Evolutionary conservation across 495 filamentous ascomycete species (phyloP), one percentile per base, ranked within the genome.

Genomic region (Cryomyces antarcticus): DNA sequence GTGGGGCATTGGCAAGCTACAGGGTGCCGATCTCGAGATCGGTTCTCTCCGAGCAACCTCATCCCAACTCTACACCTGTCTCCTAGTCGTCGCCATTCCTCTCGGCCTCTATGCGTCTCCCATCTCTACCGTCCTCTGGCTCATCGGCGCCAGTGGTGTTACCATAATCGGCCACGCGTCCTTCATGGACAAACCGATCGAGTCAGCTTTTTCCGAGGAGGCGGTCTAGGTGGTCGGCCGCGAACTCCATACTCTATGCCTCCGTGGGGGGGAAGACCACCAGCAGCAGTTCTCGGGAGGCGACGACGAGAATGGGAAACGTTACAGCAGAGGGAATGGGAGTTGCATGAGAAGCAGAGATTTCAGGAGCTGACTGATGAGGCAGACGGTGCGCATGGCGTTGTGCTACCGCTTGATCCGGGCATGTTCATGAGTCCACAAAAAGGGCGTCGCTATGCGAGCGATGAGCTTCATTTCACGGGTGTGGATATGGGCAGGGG

Each of bases 191-290:
- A 94, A 93, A 71, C 88, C 88, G 33, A 94, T 96, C 70, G 89
- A 95, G 75, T 87, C 88, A 86, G 86, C 88, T 97, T 97, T 97
- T 95, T 97, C 92, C 73, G 89, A 93, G 89, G 92, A 96, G 88
- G 89, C 86, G 87, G 87, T 95, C 82, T 96, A 95, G 77, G 73
- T 87, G 86, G 86, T 93, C 86, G 87, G 82, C 86, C 85, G 85
- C 86, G 82, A 92, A 74, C 83, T 93, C 86, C 85, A 78, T 75
- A 84, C 74, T 69, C 70, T 80, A 77, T 77, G 31, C 31, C n/a
- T n/a, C n/a, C n/a, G n/a, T n/a, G 33, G 82, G 82, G 83, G 86
- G 86, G 84, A 93, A 93, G 86, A 93, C 84, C 84, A 87, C 78
- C 82, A 73, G 80, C 80, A 79, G 72, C 24, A 17, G 41, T 17